Evolutionary conservation across 441 rosid genomes (phyloP), one percentile per base, ranked within the genome.

Genomic region (Mallotus japonicus): DNA sequence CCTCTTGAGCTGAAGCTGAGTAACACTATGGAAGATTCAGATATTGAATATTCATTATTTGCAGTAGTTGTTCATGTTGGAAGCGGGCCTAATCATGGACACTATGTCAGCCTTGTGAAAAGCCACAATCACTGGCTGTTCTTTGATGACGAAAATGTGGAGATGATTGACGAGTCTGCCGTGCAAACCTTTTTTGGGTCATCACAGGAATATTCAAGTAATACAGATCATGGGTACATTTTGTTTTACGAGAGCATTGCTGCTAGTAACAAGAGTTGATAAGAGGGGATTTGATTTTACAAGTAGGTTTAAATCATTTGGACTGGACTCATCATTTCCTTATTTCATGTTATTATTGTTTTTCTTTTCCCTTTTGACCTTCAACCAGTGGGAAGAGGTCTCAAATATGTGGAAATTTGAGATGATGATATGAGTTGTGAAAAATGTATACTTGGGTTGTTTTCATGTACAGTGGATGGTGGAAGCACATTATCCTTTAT

Each of bases 11-110:
- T 95, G 77, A 92, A 91, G 85, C 89, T 93, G 73, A 89, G 96
- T 84, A 88, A 93, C 84, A 90, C 97, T 0, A 84, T 89, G 63
- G 98, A 92, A 82, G 97, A 91, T 37, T 84, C 92, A 54, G 97
- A 93, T 68, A 85, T 83, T 0, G 98, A 90, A 69, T 95, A 95
- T 83, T 92, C 98, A 7, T 88, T 93, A 56, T 93, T 92, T 79
- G 98, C 97, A 6, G 98, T 93, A 20, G 98, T 93, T 67, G 96
- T 93, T 59, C 98, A 93, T 54, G 96, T 92, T 1, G 98, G 98
- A 51, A 93, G 96, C 46, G 97, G 98, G 59, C 97, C 98, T 10
- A 93, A 92, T 81, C 97, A 93, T 46, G 98, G 97, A 22, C 98
- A 92, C 71, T 95, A 95, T 28, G 98, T 92, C 64, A 92, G 98